phyloP scores from a whole-genome alignment of 192 early-diverging fungal species.

The Coemansia sp. region DNA sequence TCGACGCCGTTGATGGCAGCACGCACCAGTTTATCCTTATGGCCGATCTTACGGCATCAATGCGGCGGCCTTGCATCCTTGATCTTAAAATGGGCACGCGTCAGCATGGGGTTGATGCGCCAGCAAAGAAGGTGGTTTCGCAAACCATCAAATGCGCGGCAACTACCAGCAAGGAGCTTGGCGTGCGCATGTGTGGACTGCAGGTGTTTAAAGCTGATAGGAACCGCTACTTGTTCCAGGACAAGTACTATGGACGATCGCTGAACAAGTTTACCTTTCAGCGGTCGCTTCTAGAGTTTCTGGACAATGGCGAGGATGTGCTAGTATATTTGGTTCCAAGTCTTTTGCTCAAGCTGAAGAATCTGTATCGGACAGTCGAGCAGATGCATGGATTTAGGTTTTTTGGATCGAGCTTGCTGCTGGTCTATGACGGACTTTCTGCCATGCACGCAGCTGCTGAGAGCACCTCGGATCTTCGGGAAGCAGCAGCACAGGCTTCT shows the following conservation, averaged over 20 bases:
- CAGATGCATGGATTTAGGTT: conserved; percentile 84
- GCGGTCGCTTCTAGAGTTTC: conserved; percentile 73
- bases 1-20: conserved; percentile 45
- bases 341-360: conserved; percentile 72
- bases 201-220: conserved; percentile 87
- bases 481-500: not conserved
- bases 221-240: conserved; percentile 77
- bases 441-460: conserved; percentile 19
- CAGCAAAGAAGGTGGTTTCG: conserved; percentile 75
- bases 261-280: conserved; percentile 79
- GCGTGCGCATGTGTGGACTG: conserved; percentile 97
- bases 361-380: conserved; percentile 74
- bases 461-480: conserved; percentile 10
- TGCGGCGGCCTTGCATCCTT: conserved; percentile 91
- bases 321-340: conserved; percentile 78
- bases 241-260: conserved; percentile 95
- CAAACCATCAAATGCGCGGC: conserved; percentile 92
- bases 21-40: conserved; percentile 87
- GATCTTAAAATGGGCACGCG: conserved; percentile 99
- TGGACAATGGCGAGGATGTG: conserved; percentile 82
- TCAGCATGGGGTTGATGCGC: conserved; percentile 91
- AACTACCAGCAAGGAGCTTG: conserved; percentile 88
- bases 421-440: conserved; percentile 87
- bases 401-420: conserved; percentile 84
- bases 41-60: conserved; percentile 89